A percentile compares a stretch with the other conserved stretches of the same genome.
Conservation (phyloP, 176 grass and related monocot species). For the Oryza longistaminata region DNA sequence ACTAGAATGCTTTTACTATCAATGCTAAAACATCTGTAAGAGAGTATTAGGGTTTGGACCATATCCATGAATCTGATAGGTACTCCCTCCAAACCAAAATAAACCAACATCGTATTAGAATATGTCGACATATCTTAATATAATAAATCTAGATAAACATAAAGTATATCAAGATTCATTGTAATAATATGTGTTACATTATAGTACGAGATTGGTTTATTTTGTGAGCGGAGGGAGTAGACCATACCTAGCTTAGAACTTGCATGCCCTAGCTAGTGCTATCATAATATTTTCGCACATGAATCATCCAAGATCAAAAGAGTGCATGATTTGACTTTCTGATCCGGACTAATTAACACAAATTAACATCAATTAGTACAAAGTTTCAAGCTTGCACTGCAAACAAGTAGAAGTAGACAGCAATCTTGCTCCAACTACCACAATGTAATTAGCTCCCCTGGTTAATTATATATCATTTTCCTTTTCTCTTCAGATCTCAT, state of each 20-base stretch:
- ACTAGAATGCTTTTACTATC: too few relatives aligned
- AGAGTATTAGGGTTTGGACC: not conserved
- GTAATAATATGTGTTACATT: too few relatives aligned
- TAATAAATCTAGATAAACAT: too few relatives aligned
- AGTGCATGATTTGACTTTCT: not conserved
- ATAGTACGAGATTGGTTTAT: too few relatives aligned
- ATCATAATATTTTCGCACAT: too few relatives aligned
- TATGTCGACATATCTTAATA: too few relatives aligned
- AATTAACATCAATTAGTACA: not conserved
- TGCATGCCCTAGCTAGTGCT: not conserved
- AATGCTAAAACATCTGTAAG: too few relatives aligned
- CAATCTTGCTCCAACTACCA: not conserved
- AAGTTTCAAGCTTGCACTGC: not conserved
- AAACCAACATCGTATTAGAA: fast-evolving
- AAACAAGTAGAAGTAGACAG: not conserved
- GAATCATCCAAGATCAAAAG: not conserved
- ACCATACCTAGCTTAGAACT: not conserved
- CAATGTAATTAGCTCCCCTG: not conserved
- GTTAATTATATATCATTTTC: not conserved
- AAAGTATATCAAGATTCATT: too few relatives aligned
- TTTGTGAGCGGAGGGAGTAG: not conserved
- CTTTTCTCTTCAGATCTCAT: not conserved
- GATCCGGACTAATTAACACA: not conserved
- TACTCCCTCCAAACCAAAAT: too few relatives aligned
- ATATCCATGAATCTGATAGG: not conserved